Percentiles rank a stretch among this genome's conserved stretches.
Conservation (phyloP, 192 early-diverging fungal genomes). For the Jimgerdemannia flammicorona region DNA sequence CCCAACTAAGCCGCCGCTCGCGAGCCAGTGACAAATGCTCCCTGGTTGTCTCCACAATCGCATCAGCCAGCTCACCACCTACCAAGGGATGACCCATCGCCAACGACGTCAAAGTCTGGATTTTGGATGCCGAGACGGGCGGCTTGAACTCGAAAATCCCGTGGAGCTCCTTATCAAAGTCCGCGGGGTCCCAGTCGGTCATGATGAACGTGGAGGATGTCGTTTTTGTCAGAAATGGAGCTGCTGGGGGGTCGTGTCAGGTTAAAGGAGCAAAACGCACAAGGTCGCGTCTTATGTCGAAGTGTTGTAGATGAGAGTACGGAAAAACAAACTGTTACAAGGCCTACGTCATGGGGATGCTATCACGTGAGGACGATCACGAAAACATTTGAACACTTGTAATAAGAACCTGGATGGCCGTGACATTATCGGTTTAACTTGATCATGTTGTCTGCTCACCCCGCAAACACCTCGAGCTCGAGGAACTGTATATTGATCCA, state of each 20-base stretch:
- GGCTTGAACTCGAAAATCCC: conserved; percentile 23
- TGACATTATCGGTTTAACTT: too few relatives aligned
- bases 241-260: not conserved
- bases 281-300: not conserved
- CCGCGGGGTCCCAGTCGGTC: conserved; percentile 12
- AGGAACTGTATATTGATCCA: too few relatives aligned
- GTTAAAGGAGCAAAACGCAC: not conserved
- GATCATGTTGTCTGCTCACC: too few relatives aligned
- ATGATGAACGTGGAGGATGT: not conserved
- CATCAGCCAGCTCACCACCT: not conserved
- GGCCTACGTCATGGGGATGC: too few relatives aligned
- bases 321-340: too few relatives aligned
- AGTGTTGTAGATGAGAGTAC: too few relatives aligned
- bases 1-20: not conserved
- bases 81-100: conserved; percentile 28
- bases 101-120: conserved; percentile 17
- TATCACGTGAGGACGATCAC: too few relatives aligned
- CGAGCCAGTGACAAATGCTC: not conserved
- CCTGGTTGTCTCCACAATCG: not conserved
- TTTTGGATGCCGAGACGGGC: conserved; percentile 30
- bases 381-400: too few relatives aligned
- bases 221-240: not conserved
- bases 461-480: too few relatives aligned
- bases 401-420: too few relatives aligned
- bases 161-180: conserved; percentile 29